Evolutionary conservation across 1,284 basidiomycete species (phyloP), one percentile per base, ranked within the genome.

Genomic region (Melampsora occidentalis): DNA sequence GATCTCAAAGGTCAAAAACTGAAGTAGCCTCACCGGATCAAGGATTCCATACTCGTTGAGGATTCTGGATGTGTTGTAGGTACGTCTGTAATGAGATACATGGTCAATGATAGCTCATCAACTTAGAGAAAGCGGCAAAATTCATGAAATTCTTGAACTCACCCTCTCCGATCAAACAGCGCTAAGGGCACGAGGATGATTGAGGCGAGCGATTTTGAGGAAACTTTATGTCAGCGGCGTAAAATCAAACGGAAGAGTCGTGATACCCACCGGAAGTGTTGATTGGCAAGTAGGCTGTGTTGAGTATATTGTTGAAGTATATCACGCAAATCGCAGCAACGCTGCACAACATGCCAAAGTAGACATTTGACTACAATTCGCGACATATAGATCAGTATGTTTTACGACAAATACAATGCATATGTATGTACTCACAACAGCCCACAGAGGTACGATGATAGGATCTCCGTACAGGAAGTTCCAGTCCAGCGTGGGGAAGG

Each of bases 401-500:
- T 16, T 16, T 46, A 10, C 42, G 5, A 46, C 1, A 46, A 16
- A 16, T 10, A 46, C 79, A 68, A 81, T 82, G 6, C 78, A 79
- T 49, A 77, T 79, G 62, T 77, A 39, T 78, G 70, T 62, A 80
- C 78, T 31, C 80, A 79, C 71, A 22, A 79, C 80, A 9, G 81
- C 78, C 78, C 80, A 83, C 77, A 81, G 80, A 6, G 81, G 82
- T 12, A 78, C 79, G 48, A 80, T 79, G n/a, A 82, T 78, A 12
- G 81, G 81, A 64, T 79, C 79, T 20, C 78, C 77, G 20, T 78
- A 66, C 28, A 84, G 71, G 57, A 82, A 81, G 51, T 82, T 83
- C 85, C 85, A 85, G 79, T 86, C 85, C 39, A 85, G 84, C 22
- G 85, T 85, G 35, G 84, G 81, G 65, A 85, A 79, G 5, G 84